Evolutionary conservation across 768 basidiomycete species (phyloP), one percentile per base, ranked within the genome.

Genomic region (Rhizopogon vesiculosus): DNA sequence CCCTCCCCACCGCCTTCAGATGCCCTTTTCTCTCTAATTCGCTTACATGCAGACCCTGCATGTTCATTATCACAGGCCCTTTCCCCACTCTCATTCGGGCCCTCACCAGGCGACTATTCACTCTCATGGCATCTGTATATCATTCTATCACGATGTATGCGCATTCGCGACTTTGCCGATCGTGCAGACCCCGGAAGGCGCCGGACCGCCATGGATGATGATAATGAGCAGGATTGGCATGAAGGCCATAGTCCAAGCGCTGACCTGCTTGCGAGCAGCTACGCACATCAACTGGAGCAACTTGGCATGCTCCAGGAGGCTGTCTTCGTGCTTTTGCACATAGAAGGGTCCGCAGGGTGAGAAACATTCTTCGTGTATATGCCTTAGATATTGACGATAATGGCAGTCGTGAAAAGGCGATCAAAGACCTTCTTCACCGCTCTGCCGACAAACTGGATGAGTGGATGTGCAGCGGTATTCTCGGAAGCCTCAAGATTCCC

Each of bases 41-140:
- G 82, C 62, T 77, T 98, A 43, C 78, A 85, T 68, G 80, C 89
- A 9, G 86, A 92, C 53, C 85, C 87, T 2, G 78, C 83, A 9
- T 82, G 78, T 61, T 89, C 82, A 42, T 80, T 82, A 51, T 95
- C 81, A 52, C 85, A 77, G 39, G 77, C 86, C 3, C 82, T 95
- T 8, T 72, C 79, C 10, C 88, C 94, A 0, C 73, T 85, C 7
- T 90, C 90, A 22, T 92, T 89, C 60, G 80, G 85, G 1, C 72
- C 88, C 2, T 87, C 84, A 6, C 87, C 87, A 0, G 69, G 84
- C n/a, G 93, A 95, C 67, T 86, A 84, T 66, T 83, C 92, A 19
- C 74, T 97, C 54, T 79, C 90, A 7, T 99, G 96, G 96, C 93
- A 98, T 71, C 65, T 98, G 35, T 98, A 96, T 68, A 82, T 93